Evolutionary conservation across 1,139 yeast genomes (phyloP), one percentile per base, ranked within the genome.

Genomic region (Tardiomyces depauwii): DNA sequence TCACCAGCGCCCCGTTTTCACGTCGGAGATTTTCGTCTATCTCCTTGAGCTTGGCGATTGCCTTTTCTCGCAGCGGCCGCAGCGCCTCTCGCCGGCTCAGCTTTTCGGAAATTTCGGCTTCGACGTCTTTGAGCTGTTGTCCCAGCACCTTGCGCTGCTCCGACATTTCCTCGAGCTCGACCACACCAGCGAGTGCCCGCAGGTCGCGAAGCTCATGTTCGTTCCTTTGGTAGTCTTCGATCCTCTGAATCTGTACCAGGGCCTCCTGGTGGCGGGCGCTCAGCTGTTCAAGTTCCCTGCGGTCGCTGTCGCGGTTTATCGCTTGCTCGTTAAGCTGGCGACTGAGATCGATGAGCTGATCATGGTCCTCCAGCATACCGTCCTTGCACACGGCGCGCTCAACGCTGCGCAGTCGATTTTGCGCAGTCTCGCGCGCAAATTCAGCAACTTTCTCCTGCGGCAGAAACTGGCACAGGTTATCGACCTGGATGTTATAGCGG

Each of bases 391-490:
- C 75, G 0, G 96, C 88, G 47, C 94, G 70, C 58, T 88, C 87
- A 1, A 95, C 86, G 57, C 86, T 95, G 32, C 72, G 59, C 11
- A 93, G 68, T 11, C 91, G 66, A 51, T 80, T 79, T 50, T 83
- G 89, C 0, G 95, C 85, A 14, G 85, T 75, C 51, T 87, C 67
- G 5, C 82, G 77, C 0, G 97, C 95, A 68, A 93, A 93, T 53
- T 87, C 89, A 1, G 95, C 91, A 9, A 91, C 98, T 53, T 94
- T 73, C 57, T 91, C 98, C 60, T 93, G 99, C 0, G 98, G 96
- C 45, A 93, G 66, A 59, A 93, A 93, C 60, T 91, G 97, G 58
- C 98, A 91, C 47, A 91, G 70, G 58, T 89, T 93, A 60, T 87
- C 94, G 48, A 93, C 71, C 58, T 91, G 97, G 50, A 93, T 84